These are phyloP conservation scores for Ceratopteris richardii DNA, from an alignment of 75 land plant species.

Conservation along the genomic window DNA sequence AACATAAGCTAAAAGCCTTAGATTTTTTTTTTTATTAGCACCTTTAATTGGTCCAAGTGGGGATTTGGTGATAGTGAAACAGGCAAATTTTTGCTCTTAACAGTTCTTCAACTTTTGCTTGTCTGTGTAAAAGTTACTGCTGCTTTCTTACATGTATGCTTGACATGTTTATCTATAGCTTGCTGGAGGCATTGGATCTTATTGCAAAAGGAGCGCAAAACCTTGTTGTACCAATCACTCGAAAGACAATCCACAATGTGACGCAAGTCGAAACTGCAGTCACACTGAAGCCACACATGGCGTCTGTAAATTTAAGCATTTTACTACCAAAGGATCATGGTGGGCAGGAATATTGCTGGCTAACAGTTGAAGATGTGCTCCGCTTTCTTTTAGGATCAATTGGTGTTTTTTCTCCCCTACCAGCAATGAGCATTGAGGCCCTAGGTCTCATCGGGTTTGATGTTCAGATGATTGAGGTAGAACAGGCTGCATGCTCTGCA, in stretches of 20 bases:
- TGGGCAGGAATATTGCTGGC: constrained; percentile 62
- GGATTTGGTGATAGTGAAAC: too few relatives aligned
- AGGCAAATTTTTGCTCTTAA: too few relatives aligned
- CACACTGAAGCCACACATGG: constrained; percentile 14
- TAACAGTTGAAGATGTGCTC: constrained; percentile 66
- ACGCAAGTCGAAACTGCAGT: background rate
- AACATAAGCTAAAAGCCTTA: too few relatives aligned
- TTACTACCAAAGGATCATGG: constrained; percentile 6
- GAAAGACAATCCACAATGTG: constrained; percentile 10
- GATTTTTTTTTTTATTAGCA: too few relatives aligned
- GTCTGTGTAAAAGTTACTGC: too few relatives aligned
- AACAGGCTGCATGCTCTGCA: constrained; percentile 45
- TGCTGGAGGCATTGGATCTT: constrained; percentile 64
- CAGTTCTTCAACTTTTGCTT: too few relatives aligned
- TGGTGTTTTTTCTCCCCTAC: constrained; percentile 55
- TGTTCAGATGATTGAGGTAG: constrained; percentile 23
- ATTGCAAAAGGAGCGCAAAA: constrained; percentile 55
- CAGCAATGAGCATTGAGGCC: constrained; percentile 46
- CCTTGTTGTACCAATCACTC: constrained; percentile 52
- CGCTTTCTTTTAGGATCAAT: constrained; percentile 61
- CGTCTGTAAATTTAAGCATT: background rate
- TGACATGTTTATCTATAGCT: too few relatives aligned
- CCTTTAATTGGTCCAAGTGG: too few relatives aligned
- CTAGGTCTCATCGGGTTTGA: constrained; percentile 49
- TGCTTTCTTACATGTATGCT: too few relatives aligned